Base-by-base conservation (phyloP, 495 filamentous ascomycete species). In the Aspergillus steynii region DNA sequence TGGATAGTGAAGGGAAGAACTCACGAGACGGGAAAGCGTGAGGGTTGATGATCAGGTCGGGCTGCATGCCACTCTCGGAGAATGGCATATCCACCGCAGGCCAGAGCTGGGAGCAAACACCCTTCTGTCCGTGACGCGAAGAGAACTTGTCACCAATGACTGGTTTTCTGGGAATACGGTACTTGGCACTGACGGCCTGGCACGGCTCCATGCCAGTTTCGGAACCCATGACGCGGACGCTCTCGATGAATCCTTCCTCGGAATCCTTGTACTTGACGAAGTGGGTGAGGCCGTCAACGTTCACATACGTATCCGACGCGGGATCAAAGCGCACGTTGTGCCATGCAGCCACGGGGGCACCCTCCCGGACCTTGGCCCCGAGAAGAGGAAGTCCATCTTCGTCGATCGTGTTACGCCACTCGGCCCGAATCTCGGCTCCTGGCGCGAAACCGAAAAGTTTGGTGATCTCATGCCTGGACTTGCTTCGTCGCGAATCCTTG, bases 1-100 rank as follows among this genome's bases (percentile, higher is more conserved):
- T 28, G 26, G 5, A n/a, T 26, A 29, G 15, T 25, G n/a, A 26
- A 53, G 29, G n/a, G 48, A 28, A 45, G 50, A 37, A 72, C 78
- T 70, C 74, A 75, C 95, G 94, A 58, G 95, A 98, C n/a, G 95
- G 95, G 84, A 99, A 99, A 74, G 95, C 95, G 83, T 99, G 95
- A 61, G 95, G 95, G 77, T 99, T 99, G 80, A 99, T 99, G 71
- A 99, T 99, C 67, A 96, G 81, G 74, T 99, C 95, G 4, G 95
- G 95, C 70, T 96, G 91, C 69, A 99, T 97, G 60, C 95, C 95
- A 50, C 90, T 91, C 78, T 99, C 95, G 27, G 92, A 92, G 78
- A 99, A 99, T 7, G 95, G 95, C 93, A 99, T 96, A 74, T 99
- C 93, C 56, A 90, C 77, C 1, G 87, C 80, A 7, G 95, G 95